Conservation (phyloP, 176 grass and related monocot species). For the maize (Zea mays) region DNA sequence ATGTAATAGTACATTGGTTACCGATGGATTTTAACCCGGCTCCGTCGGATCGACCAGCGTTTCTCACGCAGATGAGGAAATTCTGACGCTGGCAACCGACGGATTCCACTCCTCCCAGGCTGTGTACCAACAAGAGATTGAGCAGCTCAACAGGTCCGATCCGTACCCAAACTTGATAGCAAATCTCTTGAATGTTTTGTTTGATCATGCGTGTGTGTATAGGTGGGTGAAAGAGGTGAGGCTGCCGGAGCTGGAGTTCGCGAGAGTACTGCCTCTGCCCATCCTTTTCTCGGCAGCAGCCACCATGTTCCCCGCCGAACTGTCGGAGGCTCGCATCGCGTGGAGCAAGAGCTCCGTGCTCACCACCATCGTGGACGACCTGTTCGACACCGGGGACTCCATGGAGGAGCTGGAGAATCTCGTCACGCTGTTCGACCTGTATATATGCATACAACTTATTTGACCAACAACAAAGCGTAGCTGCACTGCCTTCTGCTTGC, state of each 20-base stretch:
- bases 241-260: no score
- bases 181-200: no score
- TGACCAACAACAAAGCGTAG: no score
- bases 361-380: conserved; percentile 52
- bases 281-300: conserved; percentile 37
- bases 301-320: conserved; percentile 50
- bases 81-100: conserved; percentile 38
- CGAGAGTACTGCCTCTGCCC: neutral
- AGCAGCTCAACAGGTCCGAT: conserved; percentile 39
- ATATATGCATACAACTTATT: no score
- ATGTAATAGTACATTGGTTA: no score
- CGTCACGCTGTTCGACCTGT: conserved; percentile 42
- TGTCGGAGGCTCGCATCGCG: conserved; percentile 53
- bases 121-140: conserved; percentile 50
- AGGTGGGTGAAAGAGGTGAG: no score
- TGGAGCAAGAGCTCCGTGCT: conserved; percentile 58
- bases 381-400: conserved; percentile 63
- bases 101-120: conserved; percentile 46
- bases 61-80: conserved; percentile 30
- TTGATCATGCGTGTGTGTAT: no score
- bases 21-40: no score
- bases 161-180: no score
- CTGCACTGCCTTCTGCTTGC: no score
- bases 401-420: conserved; percentile 57
- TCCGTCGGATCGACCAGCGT: conserved; percentile 22